phyloP scores from a whole-genome alignment of 1,284 basidiomycete species.

The Phylloporus sp. region DNA sequence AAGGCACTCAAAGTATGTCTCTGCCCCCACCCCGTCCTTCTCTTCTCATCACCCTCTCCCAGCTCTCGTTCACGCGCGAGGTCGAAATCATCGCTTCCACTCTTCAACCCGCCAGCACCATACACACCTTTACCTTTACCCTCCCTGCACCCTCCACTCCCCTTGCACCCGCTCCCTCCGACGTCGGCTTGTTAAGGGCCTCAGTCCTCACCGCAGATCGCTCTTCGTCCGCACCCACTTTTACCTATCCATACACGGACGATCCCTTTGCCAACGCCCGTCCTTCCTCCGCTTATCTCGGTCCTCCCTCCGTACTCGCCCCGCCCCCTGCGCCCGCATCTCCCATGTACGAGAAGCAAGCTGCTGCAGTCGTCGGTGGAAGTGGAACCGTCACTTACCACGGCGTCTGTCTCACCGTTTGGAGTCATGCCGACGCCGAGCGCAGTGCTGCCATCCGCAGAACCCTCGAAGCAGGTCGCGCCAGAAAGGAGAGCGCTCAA shows the following conservation, averaged over 20 bases:
- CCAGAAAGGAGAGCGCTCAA: constrained; percentile 78
- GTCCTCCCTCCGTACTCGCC: constrained; percentile 62
- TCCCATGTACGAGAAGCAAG: constrained; percentile 44
- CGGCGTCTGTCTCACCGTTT: constrained; percentile 90
- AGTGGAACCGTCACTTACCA: constrained; percentile 73
- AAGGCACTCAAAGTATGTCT: constrained; percentile 83
- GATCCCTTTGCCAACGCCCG: constrained; percentile 76
- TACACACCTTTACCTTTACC: constrained; percentile 91
- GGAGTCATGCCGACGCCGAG: constrained; percentile 91
- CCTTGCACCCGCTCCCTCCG: constrained; percentile 58
- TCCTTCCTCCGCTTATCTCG: constrained; percentile 75
- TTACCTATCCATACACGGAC: constrained; percentile 70
- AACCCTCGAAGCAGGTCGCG: constrained; percentile 76
- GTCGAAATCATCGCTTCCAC: constrained; percentile 95
- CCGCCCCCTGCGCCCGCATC: constrained; percentile 46
- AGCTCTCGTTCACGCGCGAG: constrained; percentile 89
- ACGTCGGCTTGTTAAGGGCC: constrained; percentile 71
- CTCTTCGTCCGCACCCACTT: constrained; percentile 61
- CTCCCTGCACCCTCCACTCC: constrained; percentile 75
- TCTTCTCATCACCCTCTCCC: constrained; percentile 8
- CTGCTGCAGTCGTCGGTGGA: constrained; percentile 39
- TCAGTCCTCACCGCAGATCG: constrained; percentile 70
- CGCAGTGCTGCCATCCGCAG: constrained; percentile 81
- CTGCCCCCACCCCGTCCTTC: constrained; percentile 1
- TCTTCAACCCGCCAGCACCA: constrained; percentile 88